phyloP scores from a whole-genome alignment of 75 land plant species.

The Pinus taeda region DNA sequence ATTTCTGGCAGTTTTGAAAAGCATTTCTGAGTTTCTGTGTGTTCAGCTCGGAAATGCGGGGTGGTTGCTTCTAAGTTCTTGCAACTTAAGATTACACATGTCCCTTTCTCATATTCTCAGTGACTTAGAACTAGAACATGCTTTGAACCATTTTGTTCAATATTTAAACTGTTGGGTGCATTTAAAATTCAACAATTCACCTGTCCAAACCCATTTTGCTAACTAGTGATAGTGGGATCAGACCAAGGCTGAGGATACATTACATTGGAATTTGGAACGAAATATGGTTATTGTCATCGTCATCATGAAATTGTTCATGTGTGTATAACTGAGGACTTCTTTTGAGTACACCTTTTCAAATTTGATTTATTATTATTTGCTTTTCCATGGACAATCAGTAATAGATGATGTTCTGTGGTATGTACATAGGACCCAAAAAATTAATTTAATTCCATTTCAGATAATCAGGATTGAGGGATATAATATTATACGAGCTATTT shows the following conservation, averaged over 20 bases:
- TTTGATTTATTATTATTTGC: background rate
- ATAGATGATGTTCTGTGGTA: background rate
- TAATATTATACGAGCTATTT: conserved; percentile 4
- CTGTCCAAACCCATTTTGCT: background rate
- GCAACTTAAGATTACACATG: too few relatives aligned
- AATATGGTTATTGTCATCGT: background rate
- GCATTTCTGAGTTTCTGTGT: too few relatives aligned
- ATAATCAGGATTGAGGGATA: background rate
- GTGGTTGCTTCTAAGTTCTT: too few relatives aligned
- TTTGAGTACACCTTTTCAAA: background rate
- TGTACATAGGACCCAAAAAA: background rate
- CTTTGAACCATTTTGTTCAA: too few relatives aligned
- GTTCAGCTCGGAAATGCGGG: too few relatives aligned
- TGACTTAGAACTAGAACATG: too few relatives aligned
- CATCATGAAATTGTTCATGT: background rate
- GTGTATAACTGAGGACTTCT: background rate
- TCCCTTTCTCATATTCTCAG: too few relatives aligned
- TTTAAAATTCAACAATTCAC: too few relatives aligned
- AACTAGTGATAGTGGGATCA: background rate
- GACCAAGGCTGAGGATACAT: background rate
- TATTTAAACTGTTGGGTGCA: too few relatives aligned
- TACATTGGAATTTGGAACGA: background rate
- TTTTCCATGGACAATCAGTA: background rate
- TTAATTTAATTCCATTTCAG: background rate
- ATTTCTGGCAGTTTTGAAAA: too few relatives aligned